phyloP scores from a whole-genome alignment of 345 rosid species.

The Citrus sp. region DNA sequence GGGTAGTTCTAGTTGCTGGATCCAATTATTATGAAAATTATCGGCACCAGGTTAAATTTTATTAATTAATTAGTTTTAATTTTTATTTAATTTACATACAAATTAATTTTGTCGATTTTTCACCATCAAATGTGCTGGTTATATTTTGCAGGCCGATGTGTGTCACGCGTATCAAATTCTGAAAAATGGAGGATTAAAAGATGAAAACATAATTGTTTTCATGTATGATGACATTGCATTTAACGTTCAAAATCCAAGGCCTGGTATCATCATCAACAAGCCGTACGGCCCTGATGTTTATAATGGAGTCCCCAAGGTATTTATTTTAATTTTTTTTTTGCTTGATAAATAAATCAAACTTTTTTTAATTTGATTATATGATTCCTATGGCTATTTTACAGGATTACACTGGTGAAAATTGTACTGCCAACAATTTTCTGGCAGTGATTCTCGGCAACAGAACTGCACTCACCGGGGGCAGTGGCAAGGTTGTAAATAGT shows the following conservation, averaged over 20 bases:
- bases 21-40: conserved; percentile 47
- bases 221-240: conserved; percentile 80
- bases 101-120: background rate
- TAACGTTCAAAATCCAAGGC: conserved; percentile 43
- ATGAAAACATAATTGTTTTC: conserved; percentile 73
- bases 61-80: background rate
- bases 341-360: too few species aligned
- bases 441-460: conserved; percentile 35
- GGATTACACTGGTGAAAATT: conserved; percentile 53
- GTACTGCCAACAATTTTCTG: conserved; percentile 40
- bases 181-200: conserved; percentile 52
- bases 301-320: conserved; percentile 62
- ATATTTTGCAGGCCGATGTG: conserved; percentile 51
- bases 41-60: conserved; percentile 63
- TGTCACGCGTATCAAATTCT: conserved; percentile 72
- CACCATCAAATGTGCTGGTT: background rate
- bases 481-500: conserved; percentile 59
- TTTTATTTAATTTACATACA: background rate
- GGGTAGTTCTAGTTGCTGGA: conserved; percentile 82
- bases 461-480: conserved; percentile 58
- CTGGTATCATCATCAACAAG: conserved; percentile 57
- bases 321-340: too few species aligned
- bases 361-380: too few species aligned
- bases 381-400: conserved; percentile 3
- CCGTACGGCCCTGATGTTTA: conserved; percentile 62